Base-by-base conservation (phyloP, 2,329 filamentous ascomycete species). In the Fusarium chuoi region DNA sequence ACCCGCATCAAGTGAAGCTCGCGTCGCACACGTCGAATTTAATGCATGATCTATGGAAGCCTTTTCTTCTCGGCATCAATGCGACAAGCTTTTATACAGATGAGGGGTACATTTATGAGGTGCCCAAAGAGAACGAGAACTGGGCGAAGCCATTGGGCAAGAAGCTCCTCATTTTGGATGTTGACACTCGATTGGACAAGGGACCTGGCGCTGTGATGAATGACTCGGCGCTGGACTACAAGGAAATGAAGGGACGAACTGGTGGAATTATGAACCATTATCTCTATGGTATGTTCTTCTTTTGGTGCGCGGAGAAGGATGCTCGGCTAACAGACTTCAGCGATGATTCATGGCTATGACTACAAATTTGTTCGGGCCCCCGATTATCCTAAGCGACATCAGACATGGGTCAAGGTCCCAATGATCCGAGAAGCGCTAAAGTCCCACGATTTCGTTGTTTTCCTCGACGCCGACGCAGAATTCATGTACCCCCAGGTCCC, bases 331-430 rank as follows among this genome's bases (percentile, higher is more conserved):
- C 54, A 14, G 35, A 6, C 12, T 48, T 11, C 20, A 78, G 77
- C 77, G 11, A 74, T 79, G 73, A 85, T 87, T 65, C 85, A 87
- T 77, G 85, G 85, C 26, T 86, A 86, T 77, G 83, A 86, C 62
- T 87, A 87, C 78, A 85, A 84, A 61, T 83, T 86, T 65, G 81
- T 86, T 45, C 83, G 82, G 66, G 83, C 83, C 2, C 80, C 83
- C 38, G 77, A 82, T 46, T 83, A 84, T 64, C 73, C 77, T 6
- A 81, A 84, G 52, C 83, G 84, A 59, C 82, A 81, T 75, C 81
- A 82, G 38, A 86, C 85, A 18, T 87, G 85, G 86, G 82, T 84
- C 44, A 84, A 84, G 70, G 82, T 85, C 5, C 80, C 82, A 17
- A 79, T 81, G 20, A 77, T 86, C 36, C 77, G 79, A 42, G 77